phyloP scores from a whole-genome alignment of 257 asterid genomes.

The Misopates orontium region DNA sequence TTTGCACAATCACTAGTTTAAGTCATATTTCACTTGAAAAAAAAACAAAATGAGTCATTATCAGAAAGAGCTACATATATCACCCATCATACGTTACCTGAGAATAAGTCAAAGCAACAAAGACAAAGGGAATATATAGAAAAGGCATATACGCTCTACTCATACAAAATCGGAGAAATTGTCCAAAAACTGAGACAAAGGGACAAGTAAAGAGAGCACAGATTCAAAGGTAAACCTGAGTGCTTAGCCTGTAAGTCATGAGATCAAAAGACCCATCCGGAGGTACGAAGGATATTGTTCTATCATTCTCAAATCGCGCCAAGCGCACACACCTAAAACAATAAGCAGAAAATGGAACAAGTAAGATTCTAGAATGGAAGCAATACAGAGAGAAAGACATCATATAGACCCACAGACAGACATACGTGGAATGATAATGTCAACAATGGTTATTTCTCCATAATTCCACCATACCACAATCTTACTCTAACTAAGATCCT shows the following conservation, averaged over 20 bases:
- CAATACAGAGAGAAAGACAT: not conserved
- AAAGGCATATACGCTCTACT: not conserved
- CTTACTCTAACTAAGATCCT: not conserved
- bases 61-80: not conserved
- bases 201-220: not conserved
- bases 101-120: not conserved
- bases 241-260: constrained; percentile 57
- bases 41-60: not conserved
- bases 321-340: constrained; percentile 54
- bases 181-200: not conserved
- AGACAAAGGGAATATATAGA: not conserved
- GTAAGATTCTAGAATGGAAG: not conserved
- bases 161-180: not conserved
- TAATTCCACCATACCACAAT: not conserved
- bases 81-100: not conserved
- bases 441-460: not conserved
- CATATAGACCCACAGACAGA: not conserved
- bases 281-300: constrained; percentile 56
- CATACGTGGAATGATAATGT: not conserved
- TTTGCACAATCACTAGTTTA: not conserved
- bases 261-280: constrained; percentile 62
- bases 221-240: constrained; percentile 38
- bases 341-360: not conserved
- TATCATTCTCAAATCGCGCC: constrained; percentile 57
- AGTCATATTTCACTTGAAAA: not conserved